Conservation (phyloP, 495 filamentous ascomycete species). For the Neurospora intermedia region DNA sequence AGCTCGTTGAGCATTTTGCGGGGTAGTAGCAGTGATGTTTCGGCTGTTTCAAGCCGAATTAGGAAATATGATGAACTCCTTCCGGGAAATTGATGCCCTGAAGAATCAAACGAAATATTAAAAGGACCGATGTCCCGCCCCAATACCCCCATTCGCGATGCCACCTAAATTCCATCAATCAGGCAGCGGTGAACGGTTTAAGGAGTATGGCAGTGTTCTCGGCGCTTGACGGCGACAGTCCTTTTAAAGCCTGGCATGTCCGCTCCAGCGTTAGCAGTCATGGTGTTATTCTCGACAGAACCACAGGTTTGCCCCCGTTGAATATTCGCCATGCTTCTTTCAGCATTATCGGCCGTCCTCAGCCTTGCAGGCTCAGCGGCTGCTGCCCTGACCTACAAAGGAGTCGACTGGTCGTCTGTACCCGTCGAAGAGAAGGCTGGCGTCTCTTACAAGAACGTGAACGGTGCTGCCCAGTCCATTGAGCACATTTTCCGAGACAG, state of each 20-base stretch:
- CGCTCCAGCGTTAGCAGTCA: not conserved
- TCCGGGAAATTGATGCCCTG: not conserved
- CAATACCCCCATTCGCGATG: not conserved
- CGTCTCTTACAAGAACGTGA: slow-evolving; percentile 46
- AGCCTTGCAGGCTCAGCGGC: slow-evolving; percentile 11
- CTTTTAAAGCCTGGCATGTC: not conserved
- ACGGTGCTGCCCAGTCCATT: slow-evolving; percentile 41
- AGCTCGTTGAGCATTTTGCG: not conserved
- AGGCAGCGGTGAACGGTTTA: not conserved
- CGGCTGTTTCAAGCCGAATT: not conserved
- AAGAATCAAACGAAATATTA: not conserved
- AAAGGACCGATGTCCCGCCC: not conserved
- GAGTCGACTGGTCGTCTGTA: slow-evolving; percentile 66
- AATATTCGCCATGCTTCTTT: slow-evolving; percentile 10
- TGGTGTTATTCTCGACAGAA: not conserved
- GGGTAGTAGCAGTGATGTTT: not conserved
- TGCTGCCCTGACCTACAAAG: slow-evolving; percentile 49
- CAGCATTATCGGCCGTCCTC: slow-evolving; percentile 5
- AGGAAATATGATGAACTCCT: not conserved
- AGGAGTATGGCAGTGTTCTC: not conserved
- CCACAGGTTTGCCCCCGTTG: not conserved
- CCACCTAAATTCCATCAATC: slow-evolving; percentile 16
- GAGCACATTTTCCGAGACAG: slow-evolving; percentile 52
- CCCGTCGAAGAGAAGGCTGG: slow-evolving; percentile 52
- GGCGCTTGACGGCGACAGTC: not conserved